Evolutionary conservation across 1,284 basidiomycete genomes (phyloP).

Genomic region (Rhodotorula sp.): DNA sequence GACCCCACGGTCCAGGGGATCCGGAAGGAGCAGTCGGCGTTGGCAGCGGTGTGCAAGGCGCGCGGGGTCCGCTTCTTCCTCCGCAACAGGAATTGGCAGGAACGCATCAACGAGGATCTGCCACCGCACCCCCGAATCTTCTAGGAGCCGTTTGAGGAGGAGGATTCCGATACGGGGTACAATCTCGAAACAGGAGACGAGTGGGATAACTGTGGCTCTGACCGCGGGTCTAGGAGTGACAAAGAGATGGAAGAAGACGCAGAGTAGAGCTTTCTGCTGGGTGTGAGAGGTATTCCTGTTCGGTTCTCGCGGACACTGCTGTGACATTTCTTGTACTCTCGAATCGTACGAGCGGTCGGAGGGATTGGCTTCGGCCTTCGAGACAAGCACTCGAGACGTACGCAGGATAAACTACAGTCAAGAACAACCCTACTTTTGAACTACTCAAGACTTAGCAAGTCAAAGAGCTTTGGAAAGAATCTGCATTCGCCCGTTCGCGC

Average conservation of each 20-base stretch:
- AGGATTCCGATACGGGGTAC: neutral
- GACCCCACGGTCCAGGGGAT: neutral
- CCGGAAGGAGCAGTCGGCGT: neutral
- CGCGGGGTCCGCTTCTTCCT: neutral
- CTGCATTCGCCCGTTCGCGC: too few species aligned
- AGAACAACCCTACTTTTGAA: too few species aligned
- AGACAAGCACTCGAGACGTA: too few species aligned
- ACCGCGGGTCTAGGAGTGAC: neutral
- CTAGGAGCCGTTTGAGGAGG: neutral
- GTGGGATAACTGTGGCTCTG: neutral
- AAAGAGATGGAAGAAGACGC: neutral
- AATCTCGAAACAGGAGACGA: neutral
- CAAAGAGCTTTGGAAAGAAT: too few species aligned
- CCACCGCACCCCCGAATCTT: neutral
- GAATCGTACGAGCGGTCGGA: neutral
- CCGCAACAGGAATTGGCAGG: neutral
- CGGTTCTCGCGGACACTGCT: too few species aligned
- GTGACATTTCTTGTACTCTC: too few species aligned
- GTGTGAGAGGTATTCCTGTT: too few species aligned
- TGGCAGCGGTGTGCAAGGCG: neutral
- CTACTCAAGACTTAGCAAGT: too few species aligned
- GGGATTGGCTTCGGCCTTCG: too few species aligned
- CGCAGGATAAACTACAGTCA: too few species aligned
- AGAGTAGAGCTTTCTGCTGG: neutral
- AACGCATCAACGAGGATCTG: neutral